Evolutionary conservation across 441 rosid species (phyloP).

Genomic region (Jatropha multifida): DNA sequence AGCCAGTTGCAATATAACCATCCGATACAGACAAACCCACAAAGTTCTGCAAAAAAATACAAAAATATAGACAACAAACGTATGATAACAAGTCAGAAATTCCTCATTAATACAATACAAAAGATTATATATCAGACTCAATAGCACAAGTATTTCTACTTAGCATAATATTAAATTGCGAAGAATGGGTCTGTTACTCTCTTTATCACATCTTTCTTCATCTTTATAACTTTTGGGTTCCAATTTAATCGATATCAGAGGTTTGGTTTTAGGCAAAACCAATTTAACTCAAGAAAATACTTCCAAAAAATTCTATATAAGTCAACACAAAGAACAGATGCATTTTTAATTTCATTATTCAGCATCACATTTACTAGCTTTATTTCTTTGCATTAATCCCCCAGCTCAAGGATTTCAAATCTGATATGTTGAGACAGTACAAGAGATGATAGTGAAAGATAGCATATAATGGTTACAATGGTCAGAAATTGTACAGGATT

Average conservation of each 20-base stretch:
- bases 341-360: no score
- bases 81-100: background rate
- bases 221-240: background rate
- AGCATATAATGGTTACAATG: no score
- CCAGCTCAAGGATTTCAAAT: no score
- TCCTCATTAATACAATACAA: background rate
- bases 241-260: background rate
- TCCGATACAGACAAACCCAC: conserved; percentile 92
- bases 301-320: no score
- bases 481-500: no score
- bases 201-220: no score
- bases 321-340: no score
- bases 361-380: no score
- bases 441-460: no score
- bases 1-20: conserved; percentile 98
- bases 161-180: background rate
- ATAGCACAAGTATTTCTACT: background rate
- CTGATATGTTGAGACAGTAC: no score
- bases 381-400: no score
- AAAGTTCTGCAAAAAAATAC: conserved; percentile 64
- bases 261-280: background rate
- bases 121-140: background rate
- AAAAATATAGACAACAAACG: conserved; percentile 5
- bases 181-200: background rate
- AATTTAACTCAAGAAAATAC: no score